Percentiles rank a stretch among this genome's conserved stretches.
Evolutionary conservation across 805 yeast species (phyloP).

Genomic region (Ogataea neopini): DNA sequence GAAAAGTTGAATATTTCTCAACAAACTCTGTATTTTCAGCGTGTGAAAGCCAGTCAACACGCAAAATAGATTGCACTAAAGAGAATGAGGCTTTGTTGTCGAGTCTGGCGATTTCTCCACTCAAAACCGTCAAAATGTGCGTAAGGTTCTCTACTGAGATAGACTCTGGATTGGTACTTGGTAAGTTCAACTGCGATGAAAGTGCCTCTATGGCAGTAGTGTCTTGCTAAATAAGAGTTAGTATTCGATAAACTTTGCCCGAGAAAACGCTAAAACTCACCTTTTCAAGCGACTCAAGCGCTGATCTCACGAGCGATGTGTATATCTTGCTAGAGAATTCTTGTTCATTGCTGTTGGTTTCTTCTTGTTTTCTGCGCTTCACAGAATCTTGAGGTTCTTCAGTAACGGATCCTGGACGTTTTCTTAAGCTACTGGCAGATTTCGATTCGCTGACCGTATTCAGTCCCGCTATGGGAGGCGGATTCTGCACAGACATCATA

Average conservation of each 20-base stretch:
- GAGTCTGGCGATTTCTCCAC: constrained; percentile 65
- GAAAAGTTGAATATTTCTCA: constrained; percentile 64
- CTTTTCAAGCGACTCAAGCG: constrained; percentile 68
- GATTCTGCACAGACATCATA: constrained; percentile 26
- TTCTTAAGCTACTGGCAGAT: constrained; percentile 12
- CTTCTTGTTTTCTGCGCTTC: neutral
- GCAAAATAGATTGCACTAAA: constrained; percentile 62
- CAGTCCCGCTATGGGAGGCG: constrained; percentile 12
- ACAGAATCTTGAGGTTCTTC: neutral
- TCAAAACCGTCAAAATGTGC: constrained; percentile 56
- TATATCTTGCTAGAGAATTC: constrained; percentile 31
- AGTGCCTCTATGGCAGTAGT: constrained; percentile 56
- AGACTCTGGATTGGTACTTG: constrained; percentile 52
- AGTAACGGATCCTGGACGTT: neutral
- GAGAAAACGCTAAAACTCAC: constrained; percentile 37
- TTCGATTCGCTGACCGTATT: constrained; percentile 8
- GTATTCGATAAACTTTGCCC: constrained; percentile 9
- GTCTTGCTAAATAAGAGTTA: constrained; percentile 40
- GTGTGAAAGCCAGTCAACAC: constrained; percentile 61
- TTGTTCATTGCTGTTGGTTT: neutral
- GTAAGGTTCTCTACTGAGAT: constrained; percentile 53
- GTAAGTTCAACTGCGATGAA: constrained; percentile 58
- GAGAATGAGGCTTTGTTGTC: constrained; percentile 55
- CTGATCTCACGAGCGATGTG: constrained; percentile 54
- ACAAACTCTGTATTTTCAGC: constrained; percentile 41